Percentiles rank a stretch among this genome's conserved stretches.
phyloP scores from a whole-genome alignment of 2,329 filamentous ascomycete genomes.

The Xylaria sp. region DNA sequence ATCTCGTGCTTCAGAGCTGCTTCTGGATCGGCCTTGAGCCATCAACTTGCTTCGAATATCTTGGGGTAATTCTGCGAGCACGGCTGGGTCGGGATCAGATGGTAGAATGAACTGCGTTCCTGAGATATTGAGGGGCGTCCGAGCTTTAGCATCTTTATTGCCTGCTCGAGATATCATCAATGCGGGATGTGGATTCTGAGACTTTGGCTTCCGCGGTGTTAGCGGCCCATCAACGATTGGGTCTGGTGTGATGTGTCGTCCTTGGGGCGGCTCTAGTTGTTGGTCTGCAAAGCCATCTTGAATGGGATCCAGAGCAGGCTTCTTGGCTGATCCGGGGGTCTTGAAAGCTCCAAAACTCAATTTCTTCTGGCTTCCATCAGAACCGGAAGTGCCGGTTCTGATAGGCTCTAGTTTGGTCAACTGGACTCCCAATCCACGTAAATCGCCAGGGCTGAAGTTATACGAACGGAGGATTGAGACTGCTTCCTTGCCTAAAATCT shows the following conservation, averaged over 20 bases:
- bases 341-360: conserved; percentile 75
- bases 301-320: conserved; percentile 54
- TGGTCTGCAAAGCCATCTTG: conserved; percentile 60
- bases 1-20: conserved; percentile 45
- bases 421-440: conserved; percentile 92
- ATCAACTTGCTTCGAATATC: conserved; percentile 84
- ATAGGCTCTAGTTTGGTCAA: conserved; percentile 91
- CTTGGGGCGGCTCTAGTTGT: conserved; percentile 48
- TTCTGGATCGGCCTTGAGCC: conserved; percentile 60
- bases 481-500: conserved; percentile 81
- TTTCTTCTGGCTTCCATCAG: conserved; percentile 81
- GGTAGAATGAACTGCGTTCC: conserved; percentile 96
- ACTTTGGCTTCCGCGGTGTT: conserved; percentile 64
- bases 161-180: conserved; percentile 62
- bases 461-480: conserved; percentile 85
- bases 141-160: conserved; percentile 66
- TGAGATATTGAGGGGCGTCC: conserved; percentile 77
- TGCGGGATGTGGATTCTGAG: conserved; percentile 60
- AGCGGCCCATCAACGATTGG: conserved; percentile 66
- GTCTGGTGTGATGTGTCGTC: conserved; percentile 55
- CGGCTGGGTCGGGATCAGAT: conserved; percentile 80
- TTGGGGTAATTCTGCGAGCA: conserved; percentile 83
- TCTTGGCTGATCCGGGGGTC: conserved; percentile 54
- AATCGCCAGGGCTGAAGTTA: conserved; percentile 87
- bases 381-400: conserved; percentile 66